These are phyloP conservation scores for Aspergillus neotritici DNA, from an alignment of 2,329 filamentous ascomycete genomes.

Conservation along the genomic window DNA sequence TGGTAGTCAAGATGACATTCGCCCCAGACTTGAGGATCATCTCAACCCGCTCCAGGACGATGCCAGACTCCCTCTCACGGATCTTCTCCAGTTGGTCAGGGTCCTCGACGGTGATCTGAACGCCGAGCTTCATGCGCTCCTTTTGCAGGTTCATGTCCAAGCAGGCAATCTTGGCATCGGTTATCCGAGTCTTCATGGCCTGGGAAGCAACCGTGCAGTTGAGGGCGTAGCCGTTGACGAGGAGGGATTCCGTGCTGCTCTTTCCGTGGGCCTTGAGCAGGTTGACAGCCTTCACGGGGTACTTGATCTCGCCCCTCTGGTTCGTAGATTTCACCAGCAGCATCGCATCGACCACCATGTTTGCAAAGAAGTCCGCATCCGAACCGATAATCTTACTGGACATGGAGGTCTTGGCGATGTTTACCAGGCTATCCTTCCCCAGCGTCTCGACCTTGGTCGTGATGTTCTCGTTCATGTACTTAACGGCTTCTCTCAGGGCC, in stretches of 20 bases:
- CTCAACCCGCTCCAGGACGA: constrained; percentile 88
- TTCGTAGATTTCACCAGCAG: constrained; percentile 90
- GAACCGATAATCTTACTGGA: constrained; percentile 97
- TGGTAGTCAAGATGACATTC: constrained; percentile 93
- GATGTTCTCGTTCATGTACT: constrained; percentile 98
- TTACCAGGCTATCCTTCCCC: constrained; percentile 82
- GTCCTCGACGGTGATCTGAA: constrained; percentile 97
- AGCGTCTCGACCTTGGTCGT: constrained; percentile 91
- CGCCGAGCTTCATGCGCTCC: constrained; percentile 97
- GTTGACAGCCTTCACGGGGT: constrained; percentile 98
- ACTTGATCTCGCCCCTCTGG: constrained; percentile 85
- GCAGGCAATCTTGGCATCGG: constrained; percentile 92
- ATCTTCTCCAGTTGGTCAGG: constrained; percentile 97
- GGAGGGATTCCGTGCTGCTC: constrained; percentile 75
- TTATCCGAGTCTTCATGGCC: constrained; percentile 89
- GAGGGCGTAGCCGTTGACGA: constrained; percentile 93
- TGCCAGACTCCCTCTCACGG: constrained; percentile 82
- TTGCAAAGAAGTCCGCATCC: constrained; percentile 93
- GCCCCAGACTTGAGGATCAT: constrained; percentile 97
- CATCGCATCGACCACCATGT: constrained; percentile 97
- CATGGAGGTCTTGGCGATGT: constrained; percentile 98
- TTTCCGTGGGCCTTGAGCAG: constrained; percentile 98
- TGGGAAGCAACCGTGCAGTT: constrained; percentile 99
- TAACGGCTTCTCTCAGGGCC: constrained; percentile 89
- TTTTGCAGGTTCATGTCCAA: constrained; percentile 98